These are phyloP conservation scores for Pseudogymnoascus sp. DNA, from an alignment of 2,329 filamentous ascomycete species.

Conservation along the genomic window DNA sequence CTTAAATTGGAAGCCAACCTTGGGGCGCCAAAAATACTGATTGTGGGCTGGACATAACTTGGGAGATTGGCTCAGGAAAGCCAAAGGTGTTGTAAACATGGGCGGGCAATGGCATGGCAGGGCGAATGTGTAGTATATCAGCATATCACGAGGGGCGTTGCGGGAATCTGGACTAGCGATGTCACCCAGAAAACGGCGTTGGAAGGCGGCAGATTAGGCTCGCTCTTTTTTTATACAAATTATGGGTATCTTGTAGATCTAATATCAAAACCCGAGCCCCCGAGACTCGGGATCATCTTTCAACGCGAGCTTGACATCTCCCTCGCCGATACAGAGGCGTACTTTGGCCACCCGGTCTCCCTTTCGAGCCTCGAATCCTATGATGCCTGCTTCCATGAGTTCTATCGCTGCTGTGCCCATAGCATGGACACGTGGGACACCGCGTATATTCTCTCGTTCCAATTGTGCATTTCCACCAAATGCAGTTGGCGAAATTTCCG, in stretches of 20 bases:
- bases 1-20: conserved; percentile 80
- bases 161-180: conserved; percentile 7
- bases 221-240: conserved; percentile 2
- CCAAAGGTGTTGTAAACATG: neutral
- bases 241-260: conserved; percentile 11
- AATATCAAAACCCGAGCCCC: conserved; percentile 32
- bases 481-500: conserved; percentile 10
- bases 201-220: conserved; percentile 4
- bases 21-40: conserved; percentile 70
- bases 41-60: neutral
- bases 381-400: conserved; percentile 77
- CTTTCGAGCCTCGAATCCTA: conserved; percentile 73
- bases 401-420: conserved; percentile 71
- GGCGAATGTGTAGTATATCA: conserved; percentile 8
- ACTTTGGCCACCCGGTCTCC: conserved; percentile 85
- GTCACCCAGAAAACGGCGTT: conserved; percentile 6
- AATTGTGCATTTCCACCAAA: neutral
- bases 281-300: conserved; percentile 83
- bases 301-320: conserved; percentile 83
- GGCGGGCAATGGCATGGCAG: neutral
- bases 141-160: conserved; percentile 3
- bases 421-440: conserved; percentile 44
- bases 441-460: conserved; percentile 23
- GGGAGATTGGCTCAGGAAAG: neutral
- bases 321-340: conserved; percentile 76